A percentile compares a stretch with the other conserved stretches of the same genome.
These are phyloP conservation scores for Chloromonas sp. DNA, from an alignment of 163 green algal species.

Conservation along the genomic window DNA sequence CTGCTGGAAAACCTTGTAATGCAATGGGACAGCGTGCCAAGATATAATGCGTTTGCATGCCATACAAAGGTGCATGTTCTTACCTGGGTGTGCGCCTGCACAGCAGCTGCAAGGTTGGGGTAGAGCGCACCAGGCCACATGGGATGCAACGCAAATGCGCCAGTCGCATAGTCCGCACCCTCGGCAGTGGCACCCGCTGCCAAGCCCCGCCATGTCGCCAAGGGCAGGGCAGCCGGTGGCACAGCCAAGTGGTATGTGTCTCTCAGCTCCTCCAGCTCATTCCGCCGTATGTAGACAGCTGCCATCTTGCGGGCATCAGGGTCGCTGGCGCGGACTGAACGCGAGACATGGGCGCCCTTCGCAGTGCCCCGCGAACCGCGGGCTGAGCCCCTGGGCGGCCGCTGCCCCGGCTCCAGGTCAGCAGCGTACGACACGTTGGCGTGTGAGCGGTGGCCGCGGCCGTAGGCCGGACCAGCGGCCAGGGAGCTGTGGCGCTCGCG, in stretches of 20 bases:
- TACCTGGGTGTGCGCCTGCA: neutral
- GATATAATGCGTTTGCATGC: too few relatives aligned
- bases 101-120: neutral
- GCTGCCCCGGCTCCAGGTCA: neutral
- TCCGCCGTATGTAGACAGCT: neutral
- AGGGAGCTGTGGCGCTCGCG: neutral
- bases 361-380: too few relatives aligned
- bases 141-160: neutral
- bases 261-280: neutral
- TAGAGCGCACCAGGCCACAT: neutral
- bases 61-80: neutral
- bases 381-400: too few relatives aligned
- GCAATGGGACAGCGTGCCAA: too few relatives aligned
- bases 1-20: too few relatives aligned
- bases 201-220: neutral
- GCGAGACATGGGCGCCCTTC: neutral
- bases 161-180: neutral
- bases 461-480: neutral
- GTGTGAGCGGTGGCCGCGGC: neutral
- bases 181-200: neutral
- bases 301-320: neutral
- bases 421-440: constrained; percentile 6
- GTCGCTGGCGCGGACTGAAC: neutral
- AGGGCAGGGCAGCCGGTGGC: neutral
- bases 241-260: neutral